These are phyloP conservation scores for Aspergillus floridensis DNA, from an alignment of 2,329 filamentous ascomycete genomes.

Conservation along the genomic window DNA sequence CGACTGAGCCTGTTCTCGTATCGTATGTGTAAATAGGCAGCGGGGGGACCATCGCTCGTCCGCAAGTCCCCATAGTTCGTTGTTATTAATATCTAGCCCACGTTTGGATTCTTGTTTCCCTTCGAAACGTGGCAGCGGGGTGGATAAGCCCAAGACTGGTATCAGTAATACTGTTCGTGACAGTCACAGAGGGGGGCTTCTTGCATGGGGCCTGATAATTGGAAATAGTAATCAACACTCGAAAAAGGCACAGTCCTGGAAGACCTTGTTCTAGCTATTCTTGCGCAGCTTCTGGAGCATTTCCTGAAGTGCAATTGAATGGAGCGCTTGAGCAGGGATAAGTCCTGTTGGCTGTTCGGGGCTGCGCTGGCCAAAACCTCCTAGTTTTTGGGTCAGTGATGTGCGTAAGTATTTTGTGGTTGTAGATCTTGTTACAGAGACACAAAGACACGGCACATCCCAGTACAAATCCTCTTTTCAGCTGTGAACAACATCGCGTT, in stretches of 20 bases:
- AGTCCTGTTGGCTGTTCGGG: neutral
- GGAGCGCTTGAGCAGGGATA: neutral
- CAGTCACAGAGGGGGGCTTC: no score
- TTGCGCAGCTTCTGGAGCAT: neutral
- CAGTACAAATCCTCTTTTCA: neutral
- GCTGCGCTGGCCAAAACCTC: neutral
- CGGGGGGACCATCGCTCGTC: neutral
- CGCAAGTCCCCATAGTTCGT: conserved; percentile 2
- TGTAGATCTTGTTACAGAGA: neutral
- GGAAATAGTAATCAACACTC: neutral
- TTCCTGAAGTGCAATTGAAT: neutral
- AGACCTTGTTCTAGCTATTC: neutral
- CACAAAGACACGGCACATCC: neutral
- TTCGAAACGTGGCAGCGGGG: conserved; percentile 1
- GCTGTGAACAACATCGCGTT: neutral
- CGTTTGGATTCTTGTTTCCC: neutral
- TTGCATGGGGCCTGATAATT: neutral
- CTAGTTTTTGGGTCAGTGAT: neutral
- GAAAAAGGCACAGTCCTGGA: neutral
- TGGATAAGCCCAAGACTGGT: conserved; percentile 1
- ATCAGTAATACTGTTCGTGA: neutral
- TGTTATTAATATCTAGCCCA: neutral
- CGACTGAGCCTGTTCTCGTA: neutral
- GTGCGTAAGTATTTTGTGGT: neutral
- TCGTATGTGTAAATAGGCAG: neutral